Base-by-base conservation (phyloP, 176 grass and related monocot genomes). In the Metroxylon sagu region DNA sequence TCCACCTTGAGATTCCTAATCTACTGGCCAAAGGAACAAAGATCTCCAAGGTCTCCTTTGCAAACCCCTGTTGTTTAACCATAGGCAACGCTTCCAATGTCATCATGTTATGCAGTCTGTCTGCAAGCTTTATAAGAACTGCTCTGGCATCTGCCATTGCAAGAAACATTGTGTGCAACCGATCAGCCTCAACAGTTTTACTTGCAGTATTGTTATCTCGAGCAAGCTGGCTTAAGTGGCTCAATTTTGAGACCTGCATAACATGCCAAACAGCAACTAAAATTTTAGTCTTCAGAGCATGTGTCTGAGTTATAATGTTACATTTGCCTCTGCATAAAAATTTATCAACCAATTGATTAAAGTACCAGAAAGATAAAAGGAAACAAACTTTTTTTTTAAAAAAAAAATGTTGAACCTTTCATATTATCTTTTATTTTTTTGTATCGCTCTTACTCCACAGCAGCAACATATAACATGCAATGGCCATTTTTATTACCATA, bases 81-180 rank as follows among this genome's bases (percentile, higher is more conserved):
- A 65, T 28, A 19, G 73, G 64, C 6, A 89, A 70, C 28, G 76
- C 79, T 49, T 80, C 76, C 60, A 89, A 71, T 30, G 85, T 89
- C n/a, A 58, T 23, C 85, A 89, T 89, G 55, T 89, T 84, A 71
- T 89, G 85, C 6, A 89, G 29, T 5, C 85, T 81, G 25, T 89
- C 85, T 63, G 85, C 85, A 28, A 89, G 69, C 69, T 89, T 89
- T 74, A 82, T 87, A 29, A 87, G 74, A 60, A 87, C 78, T 35
- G 74, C 74, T 4, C 84, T 63, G 16, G 59, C 49, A 73, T 73
- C 70, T 17, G 59, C 70, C 59, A 73, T 73, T 14, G 70, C 70
- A n/a, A 73, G 70, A 56, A 73, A 73, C 59, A 73, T 73, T 6
- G 70, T 73, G 50, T 73, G 70, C 52, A 73, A 55, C 16, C 70